Evolutionary conservation across 257 asterid species (phyloP), one percentile per base, ranked within the genome.

Genomic region (Mentha longifolia): DNA sequence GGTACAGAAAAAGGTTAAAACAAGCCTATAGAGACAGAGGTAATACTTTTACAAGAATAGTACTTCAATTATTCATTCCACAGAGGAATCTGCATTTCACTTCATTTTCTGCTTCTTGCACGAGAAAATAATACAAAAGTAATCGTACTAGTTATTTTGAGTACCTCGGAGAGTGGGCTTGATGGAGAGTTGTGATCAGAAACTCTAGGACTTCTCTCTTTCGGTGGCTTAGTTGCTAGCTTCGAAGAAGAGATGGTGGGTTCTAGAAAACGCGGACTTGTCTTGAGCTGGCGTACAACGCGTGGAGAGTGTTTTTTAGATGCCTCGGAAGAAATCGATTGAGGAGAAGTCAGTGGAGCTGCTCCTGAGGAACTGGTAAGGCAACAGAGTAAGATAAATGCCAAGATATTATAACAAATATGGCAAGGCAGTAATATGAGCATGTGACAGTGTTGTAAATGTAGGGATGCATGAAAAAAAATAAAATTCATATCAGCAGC

Each of bases 261-360:
- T 9, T 86, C 92, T 11, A 83, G 77, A 68, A 80, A 88, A 5
- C 74, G 77, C 28, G 87, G 74, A 11, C 79, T 71, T 2, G 85
- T 78, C 86, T 82, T 87, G 59, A 89, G 88, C 77, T 87, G 88
- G 52, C 96, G 90, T 19, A 77, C 92, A 41, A 76, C 88, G 41
- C 91, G 81, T 5, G 94, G 90, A 50, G 95, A 87, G 57, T 33
- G 41, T 43, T 81, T 84, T 39, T 50, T 83, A 13, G 86, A 61
- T 39, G 56, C 69, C 46, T 83, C 85, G 4, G 76, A 22, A 16
- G 77, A 65, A 47, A 51, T 39, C 54, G 83, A 72, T 49, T 45
- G 84, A 58, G 85, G 87, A 31, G 85, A 78, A 17, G 49, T 76
- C 79, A 72, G 77, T 30, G 57, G 82, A 64, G 66, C 37, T 19